Base-by-base conservation (phyloP, 2,329 filamentous ascomycete species). In the Calonectria crousiana region DNA sequence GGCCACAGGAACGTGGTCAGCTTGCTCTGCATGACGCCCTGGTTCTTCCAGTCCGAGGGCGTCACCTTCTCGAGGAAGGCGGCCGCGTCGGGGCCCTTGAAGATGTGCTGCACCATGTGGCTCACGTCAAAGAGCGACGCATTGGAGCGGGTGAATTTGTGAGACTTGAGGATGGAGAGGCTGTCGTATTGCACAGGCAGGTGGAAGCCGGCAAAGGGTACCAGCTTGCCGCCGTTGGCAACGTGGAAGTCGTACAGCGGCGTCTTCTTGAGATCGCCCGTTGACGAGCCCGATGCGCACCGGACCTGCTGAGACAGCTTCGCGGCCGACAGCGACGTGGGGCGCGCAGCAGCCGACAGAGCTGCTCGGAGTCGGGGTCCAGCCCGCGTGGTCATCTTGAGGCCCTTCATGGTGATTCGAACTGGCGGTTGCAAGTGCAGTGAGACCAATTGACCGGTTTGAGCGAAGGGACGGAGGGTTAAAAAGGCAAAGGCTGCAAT, bases 121-220 rank as follows among this genome's bases (percentile, higher is more conserved):
- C 94, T 94, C 69, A 98, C 97, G 85, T 99, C 97, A 83, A 99
- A 99, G 77, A 99, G 87, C 77, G 95, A 98, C 72, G 95, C 94
- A 85, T 96, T 94, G 80, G 92, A 90, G 69, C 97, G 92, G 20
- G 97, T 98, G 90, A 96, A 98, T 80, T 92, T 90, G 88, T 98
- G 97, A 67, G 95, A 98, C 75, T 95, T 94, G 78, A 91, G 90
- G 76, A 98, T 93, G 79, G 93, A 93, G 78, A 94, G 89, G 78
- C 92, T 91, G 41, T 89, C 86, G 87, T 98, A 99, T 85, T 97
- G 94, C 56, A 99, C 92, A 10, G 97, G 97, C 95, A 99, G 98
- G 79, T 91, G 89, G 87, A 93, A 98, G 78, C 95, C 95, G 76
- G 95, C 96, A 86, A 98, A 99, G n/a, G 95, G 95, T 65, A 98